Percentiles rank a stretch among this genome's conserved stretches.
Conservation (phyloP, 2,329 filamentous ascomycete species). For the Xylariaceae sp. region DNA sequence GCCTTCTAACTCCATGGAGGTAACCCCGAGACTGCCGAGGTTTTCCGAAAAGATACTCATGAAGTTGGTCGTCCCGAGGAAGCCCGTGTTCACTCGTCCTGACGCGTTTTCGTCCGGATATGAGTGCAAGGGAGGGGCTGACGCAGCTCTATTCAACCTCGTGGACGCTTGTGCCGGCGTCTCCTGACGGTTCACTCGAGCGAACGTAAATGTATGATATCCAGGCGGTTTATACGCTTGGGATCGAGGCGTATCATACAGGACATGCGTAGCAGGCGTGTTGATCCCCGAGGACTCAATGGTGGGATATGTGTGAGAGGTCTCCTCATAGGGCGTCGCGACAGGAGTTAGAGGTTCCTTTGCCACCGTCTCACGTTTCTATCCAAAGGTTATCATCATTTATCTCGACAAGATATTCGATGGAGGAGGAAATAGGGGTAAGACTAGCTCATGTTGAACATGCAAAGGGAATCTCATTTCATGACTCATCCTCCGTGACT, state of each 20-base stretch:
- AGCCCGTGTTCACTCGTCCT: constrained; percentile 27
- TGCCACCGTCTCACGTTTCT: constrained; percentile 21
- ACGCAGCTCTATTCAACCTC: constrained; percentile 29
- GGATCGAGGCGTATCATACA: background rate
- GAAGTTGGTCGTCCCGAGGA: constrained; percentile 31
- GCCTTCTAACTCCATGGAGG: constrained; percentile 24
- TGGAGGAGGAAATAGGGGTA: background rate
- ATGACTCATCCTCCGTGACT: background rate
- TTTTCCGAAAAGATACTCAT: constrained; percentile 32
- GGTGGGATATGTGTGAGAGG: constrained; percentile 13
- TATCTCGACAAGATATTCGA: background rate
- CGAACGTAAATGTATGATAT: constrained; percentile 1
- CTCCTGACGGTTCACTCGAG: constrained; percentile 4
- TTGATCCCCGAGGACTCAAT: constrained; percentile 21
- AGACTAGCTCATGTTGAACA: background rate
- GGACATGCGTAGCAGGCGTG: background rate
- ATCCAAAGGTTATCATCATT: constrained; percentile 4
- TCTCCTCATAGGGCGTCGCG: constrained; percentile 19
- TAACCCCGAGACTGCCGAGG: constrained; percentile 27
- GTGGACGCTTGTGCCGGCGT: constrained; percentile 13
- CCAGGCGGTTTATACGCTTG: background rate
- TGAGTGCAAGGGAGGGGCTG: constrained; percentile 29
- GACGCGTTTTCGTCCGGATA: constrained; percentile 19
- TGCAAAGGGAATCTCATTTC: background rate
- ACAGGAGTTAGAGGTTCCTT: constrained; percentile 24